A percentile compares a stretch with the other conserved stretches of the same genome.
phyloP scores from a whole-genome alignment of 2,329 filamentous ascomycete genomes.

The Pseudogymnoascus sp. region DNA sequence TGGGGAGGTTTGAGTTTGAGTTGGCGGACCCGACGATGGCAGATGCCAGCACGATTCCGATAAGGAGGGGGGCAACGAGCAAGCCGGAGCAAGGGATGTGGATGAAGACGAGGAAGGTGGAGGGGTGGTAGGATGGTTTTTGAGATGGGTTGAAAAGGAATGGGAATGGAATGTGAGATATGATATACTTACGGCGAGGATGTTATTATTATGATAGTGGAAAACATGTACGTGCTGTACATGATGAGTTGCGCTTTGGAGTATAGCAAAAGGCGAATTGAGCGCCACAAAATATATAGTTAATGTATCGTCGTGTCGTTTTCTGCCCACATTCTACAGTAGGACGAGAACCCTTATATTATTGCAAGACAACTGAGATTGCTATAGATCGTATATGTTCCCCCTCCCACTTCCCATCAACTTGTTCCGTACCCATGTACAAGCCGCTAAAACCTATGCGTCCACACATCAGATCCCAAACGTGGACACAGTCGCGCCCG shows the following conservation, averaged over 20 bases:
- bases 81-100: conserved; percentile 65
- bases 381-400: too few species aligned
- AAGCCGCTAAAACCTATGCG: too few species aligned
- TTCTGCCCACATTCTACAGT: too few species aligned
- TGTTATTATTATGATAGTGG: background rate
- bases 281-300: too few species aligned
- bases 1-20: conserved; percentile 65
- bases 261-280: too few species aligned
- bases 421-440: too few species aligned
- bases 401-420: too few species aligned
- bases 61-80: conserved; percentile 64
- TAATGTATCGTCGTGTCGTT: too few species aligned
- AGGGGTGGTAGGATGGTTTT: conserved; percentile 48
- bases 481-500: too few species aligned
- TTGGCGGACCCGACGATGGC: conserved; percentile 32
- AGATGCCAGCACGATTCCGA: conserved; percentile 57
- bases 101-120: conserved; percentile 58
- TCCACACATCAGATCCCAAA: too few species aligned
- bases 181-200: background rate
- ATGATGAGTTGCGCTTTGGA: background rate
- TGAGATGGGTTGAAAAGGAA: background rate
- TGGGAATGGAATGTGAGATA: background rate
- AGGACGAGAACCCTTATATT: too few species aligned
- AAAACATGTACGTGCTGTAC: background rate
- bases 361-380: too few species aligned